These are phyloP conservation scores for Septoria linicola DNA, from an alignment of 2,329 filamentous ascomycete species.

Conservation along the genomic window DNA sequence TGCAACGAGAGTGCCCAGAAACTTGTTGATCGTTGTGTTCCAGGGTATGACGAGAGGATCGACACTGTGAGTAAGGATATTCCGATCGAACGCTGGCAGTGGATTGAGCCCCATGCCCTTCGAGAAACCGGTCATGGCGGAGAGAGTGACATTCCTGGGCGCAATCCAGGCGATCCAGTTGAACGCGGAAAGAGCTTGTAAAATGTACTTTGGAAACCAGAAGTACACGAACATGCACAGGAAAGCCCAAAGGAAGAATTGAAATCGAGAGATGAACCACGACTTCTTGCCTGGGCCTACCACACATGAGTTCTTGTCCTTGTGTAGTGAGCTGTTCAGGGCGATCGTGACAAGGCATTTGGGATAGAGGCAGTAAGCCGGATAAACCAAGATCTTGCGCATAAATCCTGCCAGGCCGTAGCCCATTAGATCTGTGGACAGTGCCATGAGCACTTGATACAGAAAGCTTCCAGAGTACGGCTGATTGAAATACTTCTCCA, in stretches of 20 bases:
- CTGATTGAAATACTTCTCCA: conserved; percentile 13
- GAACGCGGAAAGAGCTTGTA: conserved; percentile 4
- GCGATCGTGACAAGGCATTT: conserved; percentile 9
- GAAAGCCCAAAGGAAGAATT: conserved; percentile 6
- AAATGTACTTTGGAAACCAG: conserved; percentile 9
- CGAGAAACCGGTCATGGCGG: conserved; percentile 6
- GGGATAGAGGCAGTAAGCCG: conserved; percentile 87
- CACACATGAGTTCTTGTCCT: conserved; percentile 6
- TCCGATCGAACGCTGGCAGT: conserved; percentile 78
- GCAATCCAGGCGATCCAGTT: conserved; percentile 15
- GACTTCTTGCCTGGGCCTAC: not conserved
- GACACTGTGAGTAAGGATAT: conserved; percentile 60
- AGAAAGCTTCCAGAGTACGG: conserved; percentile 7
- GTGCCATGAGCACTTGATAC: conserved; percentile 11
- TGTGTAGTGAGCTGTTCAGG: conserved; percentile 14
- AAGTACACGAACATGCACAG: conserved; percentile 10
- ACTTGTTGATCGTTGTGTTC: conserved; percentile 54
- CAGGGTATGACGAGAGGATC: conserved; percentile 40
- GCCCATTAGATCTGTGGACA: conserved; percentile 50
- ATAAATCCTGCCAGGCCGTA: conserved; percentile 82
- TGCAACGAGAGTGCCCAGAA: conserved; percentile 56
- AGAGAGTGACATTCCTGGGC: conserved; percentile 9
- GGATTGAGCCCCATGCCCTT: conserved; percentile 19
- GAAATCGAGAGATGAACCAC: conserved; percentile 8
- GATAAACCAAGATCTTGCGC: conserved; percentile 74